These are phyloP conservation scores for Mortierella sp. DNA, from an alignment of 371 early-diverging fungal species.

Conservation along the genomic window DNA sequence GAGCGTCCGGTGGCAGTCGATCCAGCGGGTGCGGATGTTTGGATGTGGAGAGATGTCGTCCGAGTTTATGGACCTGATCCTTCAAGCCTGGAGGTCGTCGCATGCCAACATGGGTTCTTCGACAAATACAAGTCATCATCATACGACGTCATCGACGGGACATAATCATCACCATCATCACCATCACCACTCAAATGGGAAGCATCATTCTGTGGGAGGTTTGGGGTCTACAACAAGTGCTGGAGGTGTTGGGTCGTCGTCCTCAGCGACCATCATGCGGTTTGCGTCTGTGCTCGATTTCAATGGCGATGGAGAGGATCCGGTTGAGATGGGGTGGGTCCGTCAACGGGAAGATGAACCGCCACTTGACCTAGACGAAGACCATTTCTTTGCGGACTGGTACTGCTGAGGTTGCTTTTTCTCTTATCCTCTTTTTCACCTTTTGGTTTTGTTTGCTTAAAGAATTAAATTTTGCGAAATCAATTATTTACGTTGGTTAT, in stretches of 20 bases:
- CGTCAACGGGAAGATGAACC: conserved; percentile 56
- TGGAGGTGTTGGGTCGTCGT: neutral
- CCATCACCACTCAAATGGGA: neutral
- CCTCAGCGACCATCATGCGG: conserved; percentile 6
- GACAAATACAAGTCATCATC: neutral
- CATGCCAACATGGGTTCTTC: neutral
- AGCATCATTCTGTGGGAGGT: neutral
- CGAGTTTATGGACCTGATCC: conserved; percentile 54
- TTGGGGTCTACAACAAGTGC: neutral
- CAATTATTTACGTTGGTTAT: neutral
- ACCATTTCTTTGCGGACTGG: conserved; percentile 60
- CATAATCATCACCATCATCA: neutral
- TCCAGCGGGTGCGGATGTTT: conserved; percentile 53
- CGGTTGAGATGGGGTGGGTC: conserved; percentile 59
- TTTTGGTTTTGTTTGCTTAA: neutral
- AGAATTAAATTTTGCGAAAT: neutral
- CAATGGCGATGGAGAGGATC: conserved; percentile 41
- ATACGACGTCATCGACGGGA: neutral
- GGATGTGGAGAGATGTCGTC: conserved; percentile 50
- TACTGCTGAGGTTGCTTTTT: conserved; percentile 19
- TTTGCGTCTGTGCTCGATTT: conserved; percentile 49
- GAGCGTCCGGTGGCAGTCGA: conserved; percentile 53
- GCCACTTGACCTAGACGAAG: conserved; percentile 48
- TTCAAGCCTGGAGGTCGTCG: conserved; percentile 44
- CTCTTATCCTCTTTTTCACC: neutral